These are phyloP conservation scores for Pugionium dolabratum DNA, from an alignment of 345 rosid genomes.

Conservation along the genomic window DNA sequence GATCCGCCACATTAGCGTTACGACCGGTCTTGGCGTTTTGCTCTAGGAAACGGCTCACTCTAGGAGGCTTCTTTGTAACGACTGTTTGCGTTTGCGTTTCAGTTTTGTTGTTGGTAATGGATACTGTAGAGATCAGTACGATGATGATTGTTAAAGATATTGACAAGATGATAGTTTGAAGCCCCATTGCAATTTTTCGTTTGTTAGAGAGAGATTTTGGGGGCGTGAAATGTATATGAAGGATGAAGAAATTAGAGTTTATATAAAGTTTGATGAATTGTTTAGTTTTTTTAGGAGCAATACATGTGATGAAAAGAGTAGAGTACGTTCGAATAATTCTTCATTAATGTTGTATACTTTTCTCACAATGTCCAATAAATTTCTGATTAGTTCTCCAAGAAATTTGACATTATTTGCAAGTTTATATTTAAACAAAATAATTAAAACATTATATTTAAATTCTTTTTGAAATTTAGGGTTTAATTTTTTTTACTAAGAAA, in stretches of 20 bases:
- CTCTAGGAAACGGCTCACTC: constrained; percentile 56
- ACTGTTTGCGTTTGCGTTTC: constrained; percentile 16
- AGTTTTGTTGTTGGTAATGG: constrained; percentile 2
- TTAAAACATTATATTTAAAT: no score
- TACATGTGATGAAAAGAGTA: constrained; percentile 36
- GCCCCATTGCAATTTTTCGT: constrained; percentile 40
- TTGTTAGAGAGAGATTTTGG: constrained; percentile 18
- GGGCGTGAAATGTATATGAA: constrained; percentile 13
- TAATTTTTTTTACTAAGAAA: no score
- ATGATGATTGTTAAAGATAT: constrained; percentile 51
- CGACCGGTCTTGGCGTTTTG: constrained; percentile 28
- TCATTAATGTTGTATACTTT: constrained; percentile 34
- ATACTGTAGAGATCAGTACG: constrained; percentile 41
- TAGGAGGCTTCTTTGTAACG: constrained; percentile 28
- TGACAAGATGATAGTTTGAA: constrained; percentile 44
- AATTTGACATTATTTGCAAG: constrained; percentile 17
- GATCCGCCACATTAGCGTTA: constrained; percentile 59
- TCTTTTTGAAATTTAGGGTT: no score
- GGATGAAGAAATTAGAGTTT: constrained; percentile 12
- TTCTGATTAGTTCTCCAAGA: constrained; percentile 24
- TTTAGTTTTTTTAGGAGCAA: constrained; percentile 6
- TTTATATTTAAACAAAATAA: constrained; percentile 23
- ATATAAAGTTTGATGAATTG: constrained; percentile 22
- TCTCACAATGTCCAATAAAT: constrained; percentile 22
- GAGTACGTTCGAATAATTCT: constrained; percentile 31